These are phyloP conservation scores for Fusarium clavum DNA, from an alignment of 2,329 filamentous ascomycete genomes.

Conservation along the genomic window DNA sequence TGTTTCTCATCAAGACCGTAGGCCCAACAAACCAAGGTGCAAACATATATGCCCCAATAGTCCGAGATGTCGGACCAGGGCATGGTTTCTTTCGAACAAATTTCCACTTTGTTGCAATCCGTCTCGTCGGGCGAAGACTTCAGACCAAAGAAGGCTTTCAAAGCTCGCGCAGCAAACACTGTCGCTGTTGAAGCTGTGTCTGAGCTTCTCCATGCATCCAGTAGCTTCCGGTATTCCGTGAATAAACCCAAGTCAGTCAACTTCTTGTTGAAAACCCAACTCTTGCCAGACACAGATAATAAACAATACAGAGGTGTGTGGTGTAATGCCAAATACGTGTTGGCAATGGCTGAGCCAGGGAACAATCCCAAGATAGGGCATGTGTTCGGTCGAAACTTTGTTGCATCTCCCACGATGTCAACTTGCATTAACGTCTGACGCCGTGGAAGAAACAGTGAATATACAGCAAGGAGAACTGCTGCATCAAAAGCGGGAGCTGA, in stretches of 20 bases:
- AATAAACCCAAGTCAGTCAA: slow-evolving; percentile 59
- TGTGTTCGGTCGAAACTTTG: slow-evolving; percentile 39
- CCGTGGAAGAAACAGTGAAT: slow-evolving; percentile 54
- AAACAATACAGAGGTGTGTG: slow-evolving; percentile 69
- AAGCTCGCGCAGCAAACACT: slow-evolving; percentile 63
- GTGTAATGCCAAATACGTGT: slow-evolving; percentile 68
- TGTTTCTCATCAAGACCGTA: slow-evolving; percentile 55
- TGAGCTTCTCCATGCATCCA: slow-evolving; percentile 61
- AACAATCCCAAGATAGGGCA: slow-evolving; percentile 57
- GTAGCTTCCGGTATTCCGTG: slow-evolving; percentile 58
- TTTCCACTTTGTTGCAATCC: slow-evolving; percentile 9
- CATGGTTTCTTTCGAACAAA: slow-evolving; percentile 17
- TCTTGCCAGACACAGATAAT: slow-evolving; percentile 68
- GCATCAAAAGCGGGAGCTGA: slow-evolving; percentile 54
- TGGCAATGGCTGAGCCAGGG: slow-evolving; percentile 57
- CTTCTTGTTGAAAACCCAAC: slow-evolving; percentile 68
- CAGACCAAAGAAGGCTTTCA: slow-evolving; percentile 59
- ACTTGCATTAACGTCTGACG: slow-evolving; percentile 47
- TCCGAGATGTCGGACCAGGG: slow-evolving; percentile 57
- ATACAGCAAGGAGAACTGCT: slow-evolving; percentile 55
- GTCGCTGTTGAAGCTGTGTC: slow-evolving; percentile 59
- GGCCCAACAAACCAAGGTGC: slow-evolving; percentile 70
- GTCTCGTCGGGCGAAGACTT: slow-evolving; percentile 2
- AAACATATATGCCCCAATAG: slow-evolving; percentile 68
- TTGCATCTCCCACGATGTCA: slow-evolving; percentile 41